These are phyloP conservation scores for Epithemia pelagica DNA, from an alignment of 108 stramenopile species.

Conservation along the genomic window DNA sequence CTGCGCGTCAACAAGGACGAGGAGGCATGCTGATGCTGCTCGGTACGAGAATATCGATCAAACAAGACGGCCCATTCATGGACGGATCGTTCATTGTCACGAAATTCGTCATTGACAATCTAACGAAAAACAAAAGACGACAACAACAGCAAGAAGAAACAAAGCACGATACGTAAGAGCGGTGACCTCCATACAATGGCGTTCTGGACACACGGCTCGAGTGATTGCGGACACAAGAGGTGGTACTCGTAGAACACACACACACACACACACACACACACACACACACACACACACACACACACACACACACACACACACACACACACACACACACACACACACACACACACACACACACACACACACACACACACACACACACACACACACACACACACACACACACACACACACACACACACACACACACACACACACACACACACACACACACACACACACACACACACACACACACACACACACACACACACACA, in stretches of 20 bases:
- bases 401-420: constrained; percentile 1
- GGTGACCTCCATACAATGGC: no score
- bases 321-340: constrained; percentile 1
- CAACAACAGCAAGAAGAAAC: no score
- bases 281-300: constrained; percentile 1
- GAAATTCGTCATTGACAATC: constrained; percentile 37
- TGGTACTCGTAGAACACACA: no score
- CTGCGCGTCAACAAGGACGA: background rate
- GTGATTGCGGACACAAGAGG: no score
- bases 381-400: constrained; percentile 1
- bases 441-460: constrained; percentile 1
- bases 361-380: constrained; percentile 1
- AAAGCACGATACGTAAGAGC: no score
- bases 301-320: constrained; percentile 1
- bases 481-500: constrained; percentile 1
- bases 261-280: constrained; percentile 1
- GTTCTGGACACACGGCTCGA: no score
- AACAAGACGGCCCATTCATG: constrained; percentile 31
- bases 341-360: constrained; percentile 1
- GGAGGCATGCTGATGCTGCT: background rate
- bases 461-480: constrained; percentile 1
- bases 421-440: constrained; percentile 1
- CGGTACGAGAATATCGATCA: background rate
- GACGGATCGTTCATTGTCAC: constrained; percentile 25
- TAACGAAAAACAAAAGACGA: no score